Percentiles rank a stretch among this genome's conserved stretches.
Conservation (phyloP, 2,329 filamentous ascomycete species). For the Aspergillus sp. region DNA sequence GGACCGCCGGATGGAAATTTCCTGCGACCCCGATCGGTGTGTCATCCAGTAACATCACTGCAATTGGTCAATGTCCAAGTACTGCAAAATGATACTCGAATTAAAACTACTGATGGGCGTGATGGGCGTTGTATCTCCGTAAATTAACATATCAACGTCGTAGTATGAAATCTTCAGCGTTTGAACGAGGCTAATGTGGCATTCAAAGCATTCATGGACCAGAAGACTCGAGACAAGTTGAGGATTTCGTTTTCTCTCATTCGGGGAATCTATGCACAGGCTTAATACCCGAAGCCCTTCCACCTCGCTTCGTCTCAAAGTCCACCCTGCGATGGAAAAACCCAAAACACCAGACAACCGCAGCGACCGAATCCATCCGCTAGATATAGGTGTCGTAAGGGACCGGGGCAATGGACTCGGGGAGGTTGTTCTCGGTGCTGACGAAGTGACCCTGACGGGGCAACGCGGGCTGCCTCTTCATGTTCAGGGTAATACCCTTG, state of each 20-base stretch:
- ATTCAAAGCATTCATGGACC: background rate
- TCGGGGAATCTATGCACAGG: conserved; percentile 37
- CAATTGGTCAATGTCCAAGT: background rate
- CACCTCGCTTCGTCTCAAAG: conserved; percentile 32
- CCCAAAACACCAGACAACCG: conserved; percentile 32
- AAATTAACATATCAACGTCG: background rate
- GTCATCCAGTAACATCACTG: background rate
- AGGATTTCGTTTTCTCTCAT: conserved; percentile 33
- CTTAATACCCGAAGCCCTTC: no score
- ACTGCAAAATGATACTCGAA: background rate
- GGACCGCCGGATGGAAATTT: background rate
- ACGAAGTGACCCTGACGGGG: conserved; percentile 61
- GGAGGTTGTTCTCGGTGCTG: conserved; percentile 74
- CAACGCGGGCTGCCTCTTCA: conserved; percentile 79
- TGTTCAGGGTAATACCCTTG: conserved; percentile 73
- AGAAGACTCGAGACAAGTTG: conserved; percentile 18
- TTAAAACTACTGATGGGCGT: background rate
- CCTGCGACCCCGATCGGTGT: background rate
- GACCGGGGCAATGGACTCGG: conserved; percentile 84
- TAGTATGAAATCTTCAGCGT: no score
- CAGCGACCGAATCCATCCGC: conserved; percentile 27
- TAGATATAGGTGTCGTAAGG: conserved; percentile 98
- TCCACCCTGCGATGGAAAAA: conserved; percentile 24
- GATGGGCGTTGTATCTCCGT: background rate
- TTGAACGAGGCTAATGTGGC: no score